phyloP scores from a whole-genome alignment of 2,329 filamentous ascomycete genomes.

The Colletotrichum abscissum region DNA sequence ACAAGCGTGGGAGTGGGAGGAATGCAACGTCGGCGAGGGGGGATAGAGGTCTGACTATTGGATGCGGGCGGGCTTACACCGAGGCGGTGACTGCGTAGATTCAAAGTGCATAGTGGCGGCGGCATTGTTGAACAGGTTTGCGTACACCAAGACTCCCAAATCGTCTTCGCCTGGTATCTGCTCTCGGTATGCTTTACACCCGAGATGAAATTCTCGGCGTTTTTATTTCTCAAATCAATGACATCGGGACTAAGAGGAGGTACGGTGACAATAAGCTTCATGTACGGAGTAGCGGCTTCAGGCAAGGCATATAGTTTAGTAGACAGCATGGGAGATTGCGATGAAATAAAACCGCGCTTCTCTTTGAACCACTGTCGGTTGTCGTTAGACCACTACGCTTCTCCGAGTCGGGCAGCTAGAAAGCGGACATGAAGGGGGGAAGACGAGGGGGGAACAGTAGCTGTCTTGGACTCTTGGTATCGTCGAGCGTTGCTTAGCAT shows the following conservation, averaged over 20 bases:
- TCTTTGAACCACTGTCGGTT: not conserved
- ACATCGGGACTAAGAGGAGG: not conserved
- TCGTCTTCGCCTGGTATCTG: not conserved
- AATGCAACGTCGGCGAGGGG: constrained; percentile 12
- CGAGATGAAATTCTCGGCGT: not conserved
- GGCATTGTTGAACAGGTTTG: not conserved
- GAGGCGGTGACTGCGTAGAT: constrained; percentile 4
- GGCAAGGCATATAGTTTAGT: not conserved
- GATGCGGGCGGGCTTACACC: constrained; percentile 14
- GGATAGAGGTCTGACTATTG: not conserved
- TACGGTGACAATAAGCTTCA: not conserved
- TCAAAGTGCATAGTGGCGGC: not conserved
- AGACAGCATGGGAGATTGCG: not conserved
- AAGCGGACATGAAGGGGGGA: not conserved
- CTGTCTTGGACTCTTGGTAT: not conserved
- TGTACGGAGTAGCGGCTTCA: not conserved
- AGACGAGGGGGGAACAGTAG: not conserved
- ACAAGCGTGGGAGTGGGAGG: not conserved
- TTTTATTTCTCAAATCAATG: not conserved
- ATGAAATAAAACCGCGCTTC: not conserved
- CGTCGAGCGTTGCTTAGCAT: not conserved
- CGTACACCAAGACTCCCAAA: not conserved
- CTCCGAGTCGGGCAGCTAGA: not conserved
- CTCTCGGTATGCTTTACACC: not conserved
- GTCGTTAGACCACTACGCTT: not conserved